Evolutionary conservation across 352 stramenopile genomes (phyloP), one percentile per base, ranked within the genome.

Genomic region (Globisporangium splendens): DNA sequence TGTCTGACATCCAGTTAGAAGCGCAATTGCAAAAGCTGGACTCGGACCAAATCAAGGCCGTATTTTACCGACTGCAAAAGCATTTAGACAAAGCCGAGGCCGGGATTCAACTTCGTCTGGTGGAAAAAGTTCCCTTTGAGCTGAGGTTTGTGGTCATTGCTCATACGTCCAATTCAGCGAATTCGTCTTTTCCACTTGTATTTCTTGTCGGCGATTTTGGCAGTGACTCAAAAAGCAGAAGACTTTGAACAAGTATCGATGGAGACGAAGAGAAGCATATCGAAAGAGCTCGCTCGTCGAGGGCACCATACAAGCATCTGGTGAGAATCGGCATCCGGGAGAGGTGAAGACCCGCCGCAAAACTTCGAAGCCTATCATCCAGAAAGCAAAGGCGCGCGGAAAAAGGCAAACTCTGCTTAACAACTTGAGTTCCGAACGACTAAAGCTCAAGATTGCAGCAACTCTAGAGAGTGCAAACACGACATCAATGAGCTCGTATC

Each of bases 91-190:
- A 52, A 15, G 49, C 51, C 3, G 69, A 76, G 15, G 42, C 65
- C 33, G 65, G 69, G 6, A 59, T 76, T 18, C 51, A 66, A 14
- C 18, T 82, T 10, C 68, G 61, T 7, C 46, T 60, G 7, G 55
- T 80, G 3, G 49, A 59, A 7, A 59, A 61, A 17, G 57, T 65
- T 3, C 54, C 64, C 28, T 44, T 69, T 39, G 41, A 73, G 12
- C 51, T 79, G 31, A 75, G 54, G 41, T 54, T n/a, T 85, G 10
- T 85, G 75, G 75, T 68, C 66, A 0, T 60, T 80, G 12, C 54
- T 85, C 44, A 56, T 80, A 6, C 58, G 67, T 6, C 72, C 75
- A 11, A 61, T 80, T 11, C 75, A 73, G 20, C 72, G 75, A 10
- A 33, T 68, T 0, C 55, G 75, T 11, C 39, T 83, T 14, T 72